Conservation (phyloP, 2,329 filamentous ascomycete genomes). For the Cladosporium colombiae region DNA sequence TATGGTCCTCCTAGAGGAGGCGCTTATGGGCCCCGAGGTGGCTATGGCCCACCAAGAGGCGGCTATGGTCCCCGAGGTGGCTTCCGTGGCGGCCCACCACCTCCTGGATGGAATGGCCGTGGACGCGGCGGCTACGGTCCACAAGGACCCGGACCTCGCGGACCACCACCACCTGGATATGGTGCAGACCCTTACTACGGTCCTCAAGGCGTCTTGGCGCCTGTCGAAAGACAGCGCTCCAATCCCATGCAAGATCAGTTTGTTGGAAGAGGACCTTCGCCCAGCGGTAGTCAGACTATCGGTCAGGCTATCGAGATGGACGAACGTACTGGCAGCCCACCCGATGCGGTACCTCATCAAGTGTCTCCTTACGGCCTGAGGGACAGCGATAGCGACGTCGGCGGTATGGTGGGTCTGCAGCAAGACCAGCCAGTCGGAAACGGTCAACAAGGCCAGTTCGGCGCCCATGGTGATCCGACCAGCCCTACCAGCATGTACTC, state of each 20-base stretch:
- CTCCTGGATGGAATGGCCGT: slow-evolving; percentile 35
- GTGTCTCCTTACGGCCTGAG: slow-evolving; percentile 43
- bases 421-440: slow-evolving; percentile 58
- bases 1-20: slow-evolving; percentile 33
- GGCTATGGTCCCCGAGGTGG: slow-evolving; percentile 44
- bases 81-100: slow-evolving; percentile 43
- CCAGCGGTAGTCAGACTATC: slow-evolving; percentile 37
- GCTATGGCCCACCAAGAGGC: slow-evolving; percentile 48
- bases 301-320: slow-evolving; percentile 81
- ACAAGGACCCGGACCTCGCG: slow-evolving; percentile 9
- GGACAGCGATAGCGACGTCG: slow-evolving; percentile 71
- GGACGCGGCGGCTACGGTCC: slow-evolving; percentile 49
- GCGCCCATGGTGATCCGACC: slow-evolving; percentile 54
- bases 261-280: slow-evolving; percentile 24
- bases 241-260: slow-evolving; percentile 38
- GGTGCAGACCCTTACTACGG: slow-evolving; percentile 29
- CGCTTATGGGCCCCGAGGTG: slow-evolving; percentile 56
- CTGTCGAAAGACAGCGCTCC: slow-evolving; percentile 19
- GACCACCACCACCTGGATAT: slow-evolving; percentile 32
- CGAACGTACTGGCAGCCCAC: slow-evolving; percentile 60
- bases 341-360: slow-evolving; percentile 30
- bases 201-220: slow-evolving; percentile 2
- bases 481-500: slow-evolving; percentile 54
- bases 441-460: slow-evolving; percentile 67
- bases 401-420: slow-evolving; percentile 72